phyloP scores from a whole-genome alignment of 345 rosid species.

The Gossypioides kirkii region DNA sequence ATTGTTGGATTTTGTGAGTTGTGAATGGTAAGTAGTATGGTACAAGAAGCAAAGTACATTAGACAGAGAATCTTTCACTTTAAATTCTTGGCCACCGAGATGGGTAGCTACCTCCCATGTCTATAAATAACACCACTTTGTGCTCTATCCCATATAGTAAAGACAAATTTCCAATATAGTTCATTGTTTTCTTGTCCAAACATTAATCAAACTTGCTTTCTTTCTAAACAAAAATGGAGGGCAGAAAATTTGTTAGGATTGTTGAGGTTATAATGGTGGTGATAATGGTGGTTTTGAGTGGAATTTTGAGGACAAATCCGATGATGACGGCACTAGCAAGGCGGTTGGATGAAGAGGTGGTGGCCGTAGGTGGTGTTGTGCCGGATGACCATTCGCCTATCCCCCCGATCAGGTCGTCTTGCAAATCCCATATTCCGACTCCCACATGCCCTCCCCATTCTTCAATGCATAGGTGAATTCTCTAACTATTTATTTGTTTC shows the following conservation, averaged over 20 bases:
- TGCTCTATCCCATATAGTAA: no score
- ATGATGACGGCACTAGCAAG: neutral
- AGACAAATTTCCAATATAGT: neutral
- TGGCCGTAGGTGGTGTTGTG: neutral
- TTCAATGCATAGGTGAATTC: neutral
- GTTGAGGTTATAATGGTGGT: neutral
- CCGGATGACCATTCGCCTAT: neutral
- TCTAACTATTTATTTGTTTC: neutral
- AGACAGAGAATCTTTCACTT: neutral
- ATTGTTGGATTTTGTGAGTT: no score
- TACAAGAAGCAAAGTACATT: neutral
- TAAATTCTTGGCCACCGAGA: neutral
- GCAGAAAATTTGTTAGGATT: neutral
- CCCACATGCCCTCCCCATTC: neutral
- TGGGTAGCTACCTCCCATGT: neutral
- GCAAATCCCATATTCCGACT: neutral
- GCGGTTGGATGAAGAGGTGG: neutral
- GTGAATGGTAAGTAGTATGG: neutral
- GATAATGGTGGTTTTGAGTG: neutral
- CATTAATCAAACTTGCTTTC: neutral
- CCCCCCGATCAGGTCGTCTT: neutral
- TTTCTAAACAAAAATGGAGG: neutral
- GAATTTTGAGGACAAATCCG: neutral
- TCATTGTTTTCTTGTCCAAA: neutral
- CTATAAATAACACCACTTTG: neutral